phyloP scores from a whole-genome alignment of 345 rosid species.

The Jatropha curcas region DNA sequence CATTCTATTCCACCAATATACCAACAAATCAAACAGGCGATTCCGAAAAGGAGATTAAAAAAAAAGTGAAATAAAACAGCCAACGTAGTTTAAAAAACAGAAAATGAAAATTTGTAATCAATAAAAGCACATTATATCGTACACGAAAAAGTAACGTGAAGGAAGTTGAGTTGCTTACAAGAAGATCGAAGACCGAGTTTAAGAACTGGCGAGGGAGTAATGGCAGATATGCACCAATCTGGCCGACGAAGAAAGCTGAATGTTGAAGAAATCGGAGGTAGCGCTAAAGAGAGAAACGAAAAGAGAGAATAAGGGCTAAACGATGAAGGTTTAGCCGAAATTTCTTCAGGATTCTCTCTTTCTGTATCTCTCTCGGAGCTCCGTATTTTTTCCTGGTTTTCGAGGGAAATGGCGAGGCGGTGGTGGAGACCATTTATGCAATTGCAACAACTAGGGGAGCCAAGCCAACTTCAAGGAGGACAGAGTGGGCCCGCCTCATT shows the following conservation, averaged over 20 bases:
- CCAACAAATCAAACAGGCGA: not conserved
- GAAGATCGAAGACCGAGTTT: not conserved
- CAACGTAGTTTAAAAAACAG: not conserved
- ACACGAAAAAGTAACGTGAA: not conserved
- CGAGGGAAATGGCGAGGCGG: not conserved
- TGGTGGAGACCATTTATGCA: not conserved
- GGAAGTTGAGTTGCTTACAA: not conserved
- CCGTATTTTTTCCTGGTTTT: not conserved
- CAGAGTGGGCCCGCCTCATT: not conserved
- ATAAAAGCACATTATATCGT: too few species aligned
- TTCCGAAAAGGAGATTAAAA: not conserved
- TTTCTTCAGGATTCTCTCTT: not conserved
- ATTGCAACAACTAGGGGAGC: not conserved
- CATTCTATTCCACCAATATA: not conserved
- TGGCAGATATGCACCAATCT: not conserved
- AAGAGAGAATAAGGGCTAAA: not conserved
- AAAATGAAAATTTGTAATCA: not conserved
- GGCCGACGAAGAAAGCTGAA: not conserved
- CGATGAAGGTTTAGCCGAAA: constrained; percentile 9
- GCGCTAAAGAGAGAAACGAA: not conserved
- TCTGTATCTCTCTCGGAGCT: not conserved
- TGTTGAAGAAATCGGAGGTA: not conserved
- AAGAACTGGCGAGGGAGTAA: not conserved
- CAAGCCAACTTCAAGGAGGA: not conserved
- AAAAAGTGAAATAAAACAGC: not conserved